Evolutionary conservation across 257 asterid genomes (phyloP).

Genomic region (Thymus quinquecostatus): DNA sequence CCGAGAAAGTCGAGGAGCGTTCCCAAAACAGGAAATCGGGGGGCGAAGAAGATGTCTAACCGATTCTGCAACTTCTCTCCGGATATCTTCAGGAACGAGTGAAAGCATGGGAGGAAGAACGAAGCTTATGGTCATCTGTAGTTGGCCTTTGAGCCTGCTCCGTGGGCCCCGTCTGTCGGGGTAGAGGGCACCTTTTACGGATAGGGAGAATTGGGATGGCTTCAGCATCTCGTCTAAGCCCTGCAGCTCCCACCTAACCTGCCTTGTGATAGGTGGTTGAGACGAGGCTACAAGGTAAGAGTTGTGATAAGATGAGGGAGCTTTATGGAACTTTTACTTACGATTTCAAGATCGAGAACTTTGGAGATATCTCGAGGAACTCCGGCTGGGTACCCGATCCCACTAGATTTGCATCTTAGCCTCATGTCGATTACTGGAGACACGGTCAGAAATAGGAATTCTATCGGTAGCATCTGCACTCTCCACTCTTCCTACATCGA

Average conservation of each 20-base stretch:
- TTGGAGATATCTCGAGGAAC: slow-evolving; percentile 66
- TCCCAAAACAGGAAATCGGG: not conserved
- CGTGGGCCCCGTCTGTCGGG: slow-evolving; percentile 69
- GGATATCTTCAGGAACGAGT: slow-evolving; percentile 79
- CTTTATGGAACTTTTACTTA: slow-evolving; percentile 41
- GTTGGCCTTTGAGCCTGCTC: slow-evolving; percentile 71
- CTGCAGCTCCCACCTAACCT: slow-evolving; percentile 93
- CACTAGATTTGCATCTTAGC: slow-evolving; percentile 71
- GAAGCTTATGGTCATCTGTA: slow-evolving; percentile 82
- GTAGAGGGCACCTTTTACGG: slow-evolving; percentile 77
- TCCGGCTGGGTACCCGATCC: slow-evolving; percentile 71
- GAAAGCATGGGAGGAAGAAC: slow-evolving; percentile 77
- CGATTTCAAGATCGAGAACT: slow-evolving; percentile 90
- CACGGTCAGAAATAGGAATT: slow-evolving; percentile 75
- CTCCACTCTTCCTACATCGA: slow-evolving; percentile 89
- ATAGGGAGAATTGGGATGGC: slow-evolving; percentile 79
- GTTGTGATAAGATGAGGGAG: not conserved
- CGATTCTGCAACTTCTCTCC: slow-evolving; percentile 81
- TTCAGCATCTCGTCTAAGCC: slow-evolving; percentile 83
- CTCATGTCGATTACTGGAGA: slow-evolving; percentile 86
- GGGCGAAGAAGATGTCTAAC: slow-evolving; percentile 45
- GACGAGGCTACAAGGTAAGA: not conserved
- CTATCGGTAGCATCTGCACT: slow-evolving; percentile 89
- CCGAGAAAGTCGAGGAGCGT: not conserved
- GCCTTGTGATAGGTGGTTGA: slow-evolving; percentile 27